Evolutionary conservation across 2,329 filamentous ascomycete genomes (phyloP).

Genomic region (Cryphonectria naterciae): DNA sequence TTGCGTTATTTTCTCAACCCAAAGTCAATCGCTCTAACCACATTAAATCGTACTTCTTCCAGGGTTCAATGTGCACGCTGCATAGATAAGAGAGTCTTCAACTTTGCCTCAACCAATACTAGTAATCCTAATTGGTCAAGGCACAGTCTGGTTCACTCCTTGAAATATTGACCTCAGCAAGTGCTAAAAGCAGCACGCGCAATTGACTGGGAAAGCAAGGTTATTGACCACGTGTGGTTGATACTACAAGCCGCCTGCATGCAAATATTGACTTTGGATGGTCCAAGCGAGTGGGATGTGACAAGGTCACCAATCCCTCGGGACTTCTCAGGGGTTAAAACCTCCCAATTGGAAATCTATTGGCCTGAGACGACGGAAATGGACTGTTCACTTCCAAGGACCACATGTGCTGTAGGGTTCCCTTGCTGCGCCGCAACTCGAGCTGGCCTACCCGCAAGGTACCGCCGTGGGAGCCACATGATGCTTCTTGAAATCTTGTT

Average conservation of each 20-base stretch:
- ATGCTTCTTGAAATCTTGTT: not conserved
- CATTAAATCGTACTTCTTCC: too few relatives aligned
- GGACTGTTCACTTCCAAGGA: not conserved
- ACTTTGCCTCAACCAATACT: not conserved
- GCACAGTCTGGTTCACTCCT: not conserved
- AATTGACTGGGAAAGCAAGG: not conserved
- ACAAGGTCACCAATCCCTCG: not conserved
- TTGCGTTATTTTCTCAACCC: not conserved
- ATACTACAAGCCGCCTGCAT: not conserved
- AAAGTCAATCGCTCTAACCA: not conserved
- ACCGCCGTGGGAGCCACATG: not conserved
- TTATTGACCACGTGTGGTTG: not conserved
- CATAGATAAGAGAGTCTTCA: not conserved
- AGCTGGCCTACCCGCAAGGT: not conserved
- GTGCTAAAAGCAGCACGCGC: not conserved
- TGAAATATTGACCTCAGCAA: too few relatives aligned
- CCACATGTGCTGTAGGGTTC: not conserved
- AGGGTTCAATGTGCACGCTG: not conserved
- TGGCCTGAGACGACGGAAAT: too few relatives aligned
- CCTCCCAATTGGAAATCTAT: not conserved
- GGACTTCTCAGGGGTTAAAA: not conserved
- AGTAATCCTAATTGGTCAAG: not conserved
- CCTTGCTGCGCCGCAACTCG: not conserved
- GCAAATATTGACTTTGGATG: too few relatives aligned
- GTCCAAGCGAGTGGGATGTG: not conserved